Evolutionary conservation across 176 grass and related monocot genomes (phyloP).

Genomic region (Canna indica): DNA sequence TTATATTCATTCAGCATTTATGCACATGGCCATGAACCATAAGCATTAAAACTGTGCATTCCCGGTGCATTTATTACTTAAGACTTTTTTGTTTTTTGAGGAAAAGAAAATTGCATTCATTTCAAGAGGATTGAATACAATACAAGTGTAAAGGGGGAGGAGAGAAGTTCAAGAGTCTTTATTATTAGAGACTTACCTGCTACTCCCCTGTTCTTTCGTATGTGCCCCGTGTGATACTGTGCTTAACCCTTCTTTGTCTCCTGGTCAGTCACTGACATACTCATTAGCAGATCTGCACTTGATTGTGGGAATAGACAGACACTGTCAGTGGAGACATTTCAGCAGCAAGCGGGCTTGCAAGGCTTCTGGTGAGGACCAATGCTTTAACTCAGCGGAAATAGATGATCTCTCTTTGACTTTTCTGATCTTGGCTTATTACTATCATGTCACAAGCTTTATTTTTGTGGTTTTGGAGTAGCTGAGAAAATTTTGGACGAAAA

Average conservation of each 20-base stretch:
- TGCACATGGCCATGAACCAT: neutral
- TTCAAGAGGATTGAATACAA: no score
- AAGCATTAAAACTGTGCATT: neutral
- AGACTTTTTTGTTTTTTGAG: no score
- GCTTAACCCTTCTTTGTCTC: neutral
- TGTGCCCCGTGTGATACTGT: no score
- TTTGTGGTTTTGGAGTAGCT: neutral
- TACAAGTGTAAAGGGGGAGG: no score
- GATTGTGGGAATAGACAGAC: neutral
- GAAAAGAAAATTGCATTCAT: no score
- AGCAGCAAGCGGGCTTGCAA: neutral
- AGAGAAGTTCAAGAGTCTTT: no score
- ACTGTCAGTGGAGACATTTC: neutral
- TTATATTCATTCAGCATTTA: neutral
- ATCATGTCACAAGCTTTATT: neutral
- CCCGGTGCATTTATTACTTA: neutral
- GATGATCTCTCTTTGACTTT: no score
- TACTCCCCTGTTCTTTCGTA: neutral
- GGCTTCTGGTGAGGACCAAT: conserved; percentile 1
- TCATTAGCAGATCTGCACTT: neutral
- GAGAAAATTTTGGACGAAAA: neutral
- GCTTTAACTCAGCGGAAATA: neutral
- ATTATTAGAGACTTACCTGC: neutral
- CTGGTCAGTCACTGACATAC: neutral
- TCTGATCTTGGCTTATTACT: neutral